A percentile compares a stretch with the other conserved stretches of the same genome.
These are phyloP conservation scores for Entophlyctis luteolus DNA, from an alignment of 192 early-diverging fungal genomes.

Conservation along the genomic window DNA sequence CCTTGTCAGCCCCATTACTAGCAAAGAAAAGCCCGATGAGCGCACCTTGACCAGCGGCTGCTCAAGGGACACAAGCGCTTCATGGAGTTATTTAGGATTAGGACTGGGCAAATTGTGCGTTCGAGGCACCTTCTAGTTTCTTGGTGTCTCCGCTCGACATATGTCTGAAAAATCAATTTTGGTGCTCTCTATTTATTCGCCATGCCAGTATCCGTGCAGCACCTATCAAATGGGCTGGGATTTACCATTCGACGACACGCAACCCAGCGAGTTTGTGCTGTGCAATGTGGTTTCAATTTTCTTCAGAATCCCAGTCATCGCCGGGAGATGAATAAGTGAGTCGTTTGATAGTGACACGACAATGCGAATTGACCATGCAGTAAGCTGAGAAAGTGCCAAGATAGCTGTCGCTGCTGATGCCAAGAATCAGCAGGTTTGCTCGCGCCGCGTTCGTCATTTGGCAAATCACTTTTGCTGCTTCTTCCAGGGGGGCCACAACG, in stretches of 20 bases:
- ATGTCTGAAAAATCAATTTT: too few relatives aligned
- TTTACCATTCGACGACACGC: too few relatives aligned
- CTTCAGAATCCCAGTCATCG: too few relatives aligned
- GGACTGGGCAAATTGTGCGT: not conserved
- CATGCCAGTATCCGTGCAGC: too few relatives aligned
- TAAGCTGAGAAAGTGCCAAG: not conserved
- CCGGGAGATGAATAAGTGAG: too few relatives aligned
- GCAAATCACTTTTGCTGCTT: not conserved
- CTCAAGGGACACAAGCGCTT: slow-evolving; percentile 83
- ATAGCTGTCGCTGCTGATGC: not conserved
- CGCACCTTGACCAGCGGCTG: slow-evolving; percentile 88
- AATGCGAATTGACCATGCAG: not conserved
- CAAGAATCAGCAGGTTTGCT: not conserved
- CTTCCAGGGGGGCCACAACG: not conserved
- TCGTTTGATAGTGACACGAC: slow-evolving; percentile 5
- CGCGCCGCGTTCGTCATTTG: not conserved
- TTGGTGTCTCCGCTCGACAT: too few relatives aligned
- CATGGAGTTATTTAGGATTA: not conserved
- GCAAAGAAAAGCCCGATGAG: not conserved
- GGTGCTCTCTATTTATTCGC: too few relatives aligned
- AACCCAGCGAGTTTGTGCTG: too few relatives aligned
- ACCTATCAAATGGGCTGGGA: too few relatives aligned
- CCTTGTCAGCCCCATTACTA: not conserved
- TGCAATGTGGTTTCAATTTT: too few relatives aligned
- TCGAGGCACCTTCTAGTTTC: slow-evolving; percentile 16